Evolutionary conservation across 2,329 filamentous ascomycete species (phyloP).

Genomic region (Penicillium brasilianum): DNA sequence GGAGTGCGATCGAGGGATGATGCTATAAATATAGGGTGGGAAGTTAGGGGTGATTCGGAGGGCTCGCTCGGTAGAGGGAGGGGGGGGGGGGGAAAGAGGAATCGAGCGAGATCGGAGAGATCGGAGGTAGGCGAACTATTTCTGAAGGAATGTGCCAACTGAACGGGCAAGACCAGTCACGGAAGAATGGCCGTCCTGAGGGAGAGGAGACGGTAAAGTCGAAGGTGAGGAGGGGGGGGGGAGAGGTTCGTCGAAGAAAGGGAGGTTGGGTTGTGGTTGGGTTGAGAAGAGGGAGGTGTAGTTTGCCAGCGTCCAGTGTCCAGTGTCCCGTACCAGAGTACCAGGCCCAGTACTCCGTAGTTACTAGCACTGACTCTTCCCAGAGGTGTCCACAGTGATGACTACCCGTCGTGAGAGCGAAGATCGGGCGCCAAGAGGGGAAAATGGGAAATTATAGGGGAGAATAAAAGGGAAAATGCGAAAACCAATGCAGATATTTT

Average conservation of each 20-base stretch:
- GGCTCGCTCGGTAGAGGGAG: conserved; percentile 10
- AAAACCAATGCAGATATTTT: neutral
- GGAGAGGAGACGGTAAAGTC: conserved; percentile 15
- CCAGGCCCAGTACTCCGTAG: too few species aligned
- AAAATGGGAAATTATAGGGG: neutral
- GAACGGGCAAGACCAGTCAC: conserved; percentile 12
- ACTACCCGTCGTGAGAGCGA: too few species aligned
- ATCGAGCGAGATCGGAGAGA: conserved; percentile 10
- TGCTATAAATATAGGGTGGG: conserved; percentile 25
- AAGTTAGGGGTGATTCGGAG: conserved; percentile 14
- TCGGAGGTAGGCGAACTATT: conserved; percentile 19
- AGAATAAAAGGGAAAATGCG: neutral
- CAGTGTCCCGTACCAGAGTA: too few species aligned
- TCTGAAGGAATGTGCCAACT: conserved; percentile 21
- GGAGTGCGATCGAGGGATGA: conserved; percentile 19
- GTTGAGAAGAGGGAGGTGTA: conserved; percentile 31
- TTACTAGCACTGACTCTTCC: neutral
- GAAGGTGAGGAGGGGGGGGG: conserved; percentile 15
- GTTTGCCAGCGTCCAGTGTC: too few species aligned
- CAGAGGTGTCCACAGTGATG: conserved; percentile 1
- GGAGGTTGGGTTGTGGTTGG: conserved; percentile 23
- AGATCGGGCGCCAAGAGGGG: neutral
- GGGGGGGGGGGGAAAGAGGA: conserved; percentile 1
- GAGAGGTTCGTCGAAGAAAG: conserved; percentile 13
- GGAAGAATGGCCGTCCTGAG: conserved; percentile 3